Evolutionary conservation across 2,329 filamentous ascomycete genomes (phyloP).

Genomic region (Microsporum audouinii): DNA sequence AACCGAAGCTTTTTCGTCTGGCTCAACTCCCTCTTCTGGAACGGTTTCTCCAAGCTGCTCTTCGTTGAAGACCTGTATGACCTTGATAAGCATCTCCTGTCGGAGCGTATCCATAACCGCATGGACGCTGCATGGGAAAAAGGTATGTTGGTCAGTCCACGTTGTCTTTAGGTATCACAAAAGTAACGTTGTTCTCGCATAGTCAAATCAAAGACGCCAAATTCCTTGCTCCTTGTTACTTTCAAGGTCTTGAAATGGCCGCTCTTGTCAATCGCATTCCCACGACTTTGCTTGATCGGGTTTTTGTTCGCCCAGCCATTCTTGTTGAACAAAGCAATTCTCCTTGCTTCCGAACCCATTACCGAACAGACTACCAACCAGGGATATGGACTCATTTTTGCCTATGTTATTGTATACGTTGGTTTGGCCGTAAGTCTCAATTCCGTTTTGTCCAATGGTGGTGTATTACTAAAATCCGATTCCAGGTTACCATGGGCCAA

Average conservation of each 20-base stretch:
- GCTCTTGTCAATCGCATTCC: conserved; percentile 24
- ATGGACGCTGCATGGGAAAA: conserved; percentile 33
- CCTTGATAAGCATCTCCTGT: conserved; percentile 36
- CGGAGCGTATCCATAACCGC: conserved; percentile 29
- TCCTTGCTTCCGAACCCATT: conserved; percentile 22
- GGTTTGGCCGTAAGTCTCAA: conserved; percentile 29
- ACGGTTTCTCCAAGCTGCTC: conserved; percentile 37
- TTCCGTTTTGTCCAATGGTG: not conserved
- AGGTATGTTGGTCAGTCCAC: conserved; percentile 20
- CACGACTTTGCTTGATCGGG: conserved; percentile 26
- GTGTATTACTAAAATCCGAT: not conserved
- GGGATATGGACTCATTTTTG: conserved; percentile 36
- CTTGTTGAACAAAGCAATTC: conserved; percentile 28
- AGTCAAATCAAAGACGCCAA: conserved; percentile 21
- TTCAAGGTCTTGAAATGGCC: conserved; percentile 26
- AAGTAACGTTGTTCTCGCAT: conserved; percentile 2
- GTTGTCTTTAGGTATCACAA: not conserved
- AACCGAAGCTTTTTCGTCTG: conserved; percentile 43
- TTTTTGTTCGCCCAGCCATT: conserved; percentile 31
- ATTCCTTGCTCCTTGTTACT: conserved; percentile 22
- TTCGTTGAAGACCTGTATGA: conserved; percentile 35
- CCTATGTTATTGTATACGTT: conserved; percentile 33
- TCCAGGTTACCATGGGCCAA: conserved; percentile 29
- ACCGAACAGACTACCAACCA: conserved; percentile 22
- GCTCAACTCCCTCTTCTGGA: conserved; percentile 42